Percentiles rank a stretch among this genome's conserved stretches.
phyloP scores from a whole-genome alignment of 2,329 filamentous ascomycete genomes.

The Phyllosticta citrichinensis region DNA sequence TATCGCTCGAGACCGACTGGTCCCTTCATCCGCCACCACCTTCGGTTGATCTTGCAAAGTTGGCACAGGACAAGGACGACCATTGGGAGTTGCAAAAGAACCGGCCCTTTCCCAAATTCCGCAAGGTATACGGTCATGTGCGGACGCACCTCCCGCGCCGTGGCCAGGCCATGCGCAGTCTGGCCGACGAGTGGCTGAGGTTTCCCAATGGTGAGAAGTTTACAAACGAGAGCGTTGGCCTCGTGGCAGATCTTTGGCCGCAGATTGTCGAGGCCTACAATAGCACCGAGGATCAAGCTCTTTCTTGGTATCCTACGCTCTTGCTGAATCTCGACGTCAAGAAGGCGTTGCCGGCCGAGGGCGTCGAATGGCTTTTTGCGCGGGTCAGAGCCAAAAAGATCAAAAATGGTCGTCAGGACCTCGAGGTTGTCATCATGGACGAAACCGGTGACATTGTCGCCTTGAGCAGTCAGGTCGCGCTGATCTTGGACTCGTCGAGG shows the following conservation, averaged over 20 bases:
- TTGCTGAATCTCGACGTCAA: slow-evolving; percentile 69
- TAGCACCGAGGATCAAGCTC: slow-evolving; percentile 23
- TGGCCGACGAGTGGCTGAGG: slow-evolving; percentile 58
- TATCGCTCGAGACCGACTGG: slow-evolving; percentile 47
- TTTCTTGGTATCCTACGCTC: slow-evolving; percentile 68
- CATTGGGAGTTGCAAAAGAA: slow-evolving; percentile 37
- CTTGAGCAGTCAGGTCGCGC: slow-evolving; percentile 55
- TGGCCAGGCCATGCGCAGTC: slow-evolving; percentile 30
- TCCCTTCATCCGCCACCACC: slow-evolving; percentile 37
- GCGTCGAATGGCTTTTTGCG: slow-evolving; percentile 63
- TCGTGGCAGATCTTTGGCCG: slow-evolving; percentile 59
- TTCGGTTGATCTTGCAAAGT: slow-evolving; percentile 31
- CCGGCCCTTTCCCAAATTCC: slow-evolving; percentile 36
- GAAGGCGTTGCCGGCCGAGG: slow-evolving; percentile 55
- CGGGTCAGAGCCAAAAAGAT: slow-evolving; percentile 57
- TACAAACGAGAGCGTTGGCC: slow-evolving; percentile 55
- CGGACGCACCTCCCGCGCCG: slow-evolving; percentile 43
- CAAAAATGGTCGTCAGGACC: slow-evolving; percentile 61
- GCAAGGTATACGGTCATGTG: slow-evolving; percentile 42
- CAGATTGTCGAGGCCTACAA: slow-evolving; percentile 48
- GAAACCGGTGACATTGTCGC: slow-evolving; percentile 54
- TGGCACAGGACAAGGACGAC: slow-evolving; percentile 35
- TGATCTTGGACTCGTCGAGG: slow-evolving; percentile 53
- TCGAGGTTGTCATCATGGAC: slow-evolving; percentile 61
- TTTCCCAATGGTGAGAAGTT: slow-evolving; percentile 51